phyloP scores from a whole-genome alignment of 2,329 filamentous ascomycete genomes.

The Xylariaceae sp. region DNA sequence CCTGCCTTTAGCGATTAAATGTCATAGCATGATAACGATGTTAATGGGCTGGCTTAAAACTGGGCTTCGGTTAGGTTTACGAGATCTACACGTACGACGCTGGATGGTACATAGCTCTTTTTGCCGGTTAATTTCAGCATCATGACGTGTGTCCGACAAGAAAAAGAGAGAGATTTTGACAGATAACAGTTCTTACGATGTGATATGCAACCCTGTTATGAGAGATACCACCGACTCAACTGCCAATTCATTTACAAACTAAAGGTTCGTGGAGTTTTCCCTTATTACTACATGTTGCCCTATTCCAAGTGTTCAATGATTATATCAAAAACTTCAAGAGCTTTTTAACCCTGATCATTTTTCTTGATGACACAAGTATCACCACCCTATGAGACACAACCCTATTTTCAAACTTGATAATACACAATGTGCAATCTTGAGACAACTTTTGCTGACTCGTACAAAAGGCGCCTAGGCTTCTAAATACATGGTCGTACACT shows the following conservation, averaged over 20 bases:
- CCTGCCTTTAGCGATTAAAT: constrained; percentile 49
- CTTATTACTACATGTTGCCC: constrained; percentile 9
- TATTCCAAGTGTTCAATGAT: constrained; percentile 45
- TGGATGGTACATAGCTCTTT: constrained; percentile 45
- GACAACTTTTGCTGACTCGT: constrained; percentile 18
- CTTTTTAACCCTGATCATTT: constrained; percentile 66
- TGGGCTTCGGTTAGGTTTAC: constrained; percentile 43
- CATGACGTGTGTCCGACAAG: constrained; percentile 26
- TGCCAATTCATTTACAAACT: too few relatives aligned
- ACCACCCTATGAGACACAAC: constrained; percentile 54
- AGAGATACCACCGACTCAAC: too few relatives aligned
- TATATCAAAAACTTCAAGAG: constrained; percentile 55
- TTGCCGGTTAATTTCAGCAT: constrained; percentile 41
- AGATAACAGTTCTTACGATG: constrained; percentile 13
- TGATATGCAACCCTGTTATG: constrained; percentile 23
- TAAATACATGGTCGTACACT: background rate
- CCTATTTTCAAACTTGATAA: constrained; percentile 6
- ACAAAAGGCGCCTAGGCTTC: constrained; percentile 6
- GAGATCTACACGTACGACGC: constrained; percentile 28
- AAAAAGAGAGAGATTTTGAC: too few relatives aligned
- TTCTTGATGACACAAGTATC: constrained; percentile 54
- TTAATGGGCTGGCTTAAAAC: constrained; percentile 37
- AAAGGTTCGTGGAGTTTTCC: constrained; percentile 43
- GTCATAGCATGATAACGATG: constrained; percentile 35
- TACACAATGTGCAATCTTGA: constrained; percentile 4